These are phyloP conservation scores for Corchorus capsularis DNA, from an alignment of 345 rosid genomes.

Conservation along the genomic window DNA sequence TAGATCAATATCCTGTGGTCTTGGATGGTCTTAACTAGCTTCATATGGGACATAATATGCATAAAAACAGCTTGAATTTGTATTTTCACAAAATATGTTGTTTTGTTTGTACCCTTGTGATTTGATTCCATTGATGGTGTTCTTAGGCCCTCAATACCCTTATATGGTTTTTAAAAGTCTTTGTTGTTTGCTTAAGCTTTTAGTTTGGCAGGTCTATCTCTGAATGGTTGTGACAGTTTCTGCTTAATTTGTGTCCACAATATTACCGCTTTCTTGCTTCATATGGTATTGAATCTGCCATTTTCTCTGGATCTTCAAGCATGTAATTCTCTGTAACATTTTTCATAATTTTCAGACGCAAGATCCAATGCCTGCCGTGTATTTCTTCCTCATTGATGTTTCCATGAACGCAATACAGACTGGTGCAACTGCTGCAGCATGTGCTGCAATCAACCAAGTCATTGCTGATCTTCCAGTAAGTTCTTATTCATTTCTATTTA, in stretches of 20 bases:
- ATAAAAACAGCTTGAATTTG: not conserved
- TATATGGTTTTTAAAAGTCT: not conserved
- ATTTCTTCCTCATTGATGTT: constrained; percentile 92
- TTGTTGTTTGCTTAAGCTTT: not conserved
- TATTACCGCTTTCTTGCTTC: not conserved
- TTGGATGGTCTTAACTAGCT: not conserved
- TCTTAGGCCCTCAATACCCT: not conserved
- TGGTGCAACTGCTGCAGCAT: constrained; percentile 97
- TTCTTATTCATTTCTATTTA: constrained; percentile 20
- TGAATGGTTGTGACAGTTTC: constrained; percentile 6
- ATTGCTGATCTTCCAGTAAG: constrained; percentile 89
- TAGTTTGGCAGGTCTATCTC: not conserved
- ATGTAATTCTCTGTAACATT: constrained; percentile 14
- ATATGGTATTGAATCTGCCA: constrained; percentile 1
- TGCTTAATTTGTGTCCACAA: constrained; percentile 1
- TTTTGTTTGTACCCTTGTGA: not conserved
- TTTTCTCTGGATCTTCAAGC: not conserved
- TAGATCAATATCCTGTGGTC: not conserved
- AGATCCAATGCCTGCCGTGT: constrained; percentile 96
- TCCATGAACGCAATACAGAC: constrained; percentile 92
- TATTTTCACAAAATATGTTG: constrained; percentile 1
- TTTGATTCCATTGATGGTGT: not conserved
- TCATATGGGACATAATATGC: not conserved
- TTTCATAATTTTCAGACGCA: constrained; percentile 57
- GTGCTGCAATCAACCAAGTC: constrained; percentile 91